These are phyloP conservation scores for Pulveroboletus frians DNA, from an alignment of 768 basidiomycete genomes.

Conservation along the genomic window DNA sequence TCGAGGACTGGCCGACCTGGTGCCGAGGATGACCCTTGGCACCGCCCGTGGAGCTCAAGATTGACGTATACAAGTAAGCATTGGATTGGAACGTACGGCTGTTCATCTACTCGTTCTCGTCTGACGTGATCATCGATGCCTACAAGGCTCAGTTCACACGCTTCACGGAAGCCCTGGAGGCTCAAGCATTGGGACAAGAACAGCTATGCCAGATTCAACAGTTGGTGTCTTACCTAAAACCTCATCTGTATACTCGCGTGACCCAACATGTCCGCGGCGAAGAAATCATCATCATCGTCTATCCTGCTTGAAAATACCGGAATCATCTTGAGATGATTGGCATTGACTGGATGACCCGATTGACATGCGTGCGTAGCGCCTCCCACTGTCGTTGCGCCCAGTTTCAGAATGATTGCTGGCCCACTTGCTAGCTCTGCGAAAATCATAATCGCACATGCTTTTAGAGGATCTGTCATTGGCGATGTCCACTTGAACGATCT, in stretches of 20 bases:
- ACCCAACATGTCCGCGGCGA: conserved; percentile 8
- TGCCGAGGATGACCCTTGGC: too few relatives aligned
- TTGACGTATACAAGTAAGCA: too few relatives aligned
- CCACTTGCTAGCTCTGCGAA: conserved; percentile 6
- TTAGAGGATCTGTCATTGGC: conserved; percentile 4
- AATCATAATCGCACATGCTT: neutral
- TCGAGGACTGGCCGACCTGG: too few relatives aligned
- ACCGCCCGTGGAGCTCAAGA: neutral
- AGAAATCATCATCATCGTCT: conserved; percentile 14
- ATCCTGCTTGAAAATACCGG: neutral
- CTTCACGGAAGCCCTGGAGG: too few relatives aligned
- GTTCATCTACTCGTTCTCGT: neutral
- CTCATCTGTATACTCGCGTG: conserved; percentile 34
- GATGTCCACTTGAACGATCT: conserved; percentile 11
- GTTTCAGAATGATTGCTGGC: conserved; percentile 3
- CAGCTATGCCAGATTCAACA: neutral
- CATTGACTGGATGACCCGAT: conserved; percentile 9
- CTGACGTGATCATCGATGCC: neutral
- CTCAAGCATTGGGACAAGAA: neutral
- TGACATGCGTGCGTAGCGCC: conserved; percentile 19
- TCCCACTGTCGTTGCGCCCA: neutral
- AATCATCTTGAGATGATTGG: neutral
- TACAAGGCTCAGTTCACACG: neutral
- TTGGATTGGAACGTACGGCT: neutral
- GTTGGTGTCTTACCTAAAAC: conserved; percentile 13